Percentiles rank a stretch among this genome's conserved stretches.
Conservation (phyloP, 208 protist species). For the Leishmania aethiopica region DNA sequence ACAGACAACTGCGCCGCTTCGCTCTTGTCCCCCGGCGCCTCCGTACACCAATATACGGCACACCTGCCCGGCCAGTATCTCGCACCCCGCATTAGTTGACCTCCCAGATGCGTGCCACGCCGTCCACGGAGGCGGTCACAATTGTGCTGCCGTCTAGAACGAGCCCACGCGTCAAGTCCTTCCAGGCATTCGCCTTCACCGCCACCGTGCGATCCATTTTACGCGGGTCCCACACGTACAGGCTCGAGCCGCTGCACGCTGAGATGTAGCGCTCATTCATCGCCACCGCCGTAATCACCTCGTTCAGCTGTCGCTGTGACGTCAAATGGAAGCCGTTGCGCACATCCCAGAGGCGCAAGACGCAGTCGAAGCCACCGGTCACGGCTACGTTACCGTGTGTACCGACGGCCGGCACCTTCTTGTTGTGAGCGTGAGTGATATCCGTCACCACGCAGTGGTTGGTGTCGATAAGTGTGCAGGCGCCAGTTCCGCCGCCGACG, state of each 20-base stretch:
- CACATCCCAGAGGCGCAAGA: constrained; percentile 84
- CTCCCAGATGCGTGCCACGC: constrained; percentile 81
- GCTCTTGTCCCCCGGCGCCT: background rate
- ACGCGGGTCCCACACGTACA: constrained; percentile 85
- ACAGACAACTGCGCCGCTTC: background rate
- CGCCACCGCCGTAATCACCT: constrained; percentile 83
- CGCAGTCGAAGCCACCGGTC: constrained; percentile 85
- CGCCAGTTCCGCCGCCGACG: constrained; percentile 83
- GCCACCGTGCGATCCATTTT: constrained; percentile 61
- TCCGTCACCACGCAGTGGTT: constrained; percentile 65
- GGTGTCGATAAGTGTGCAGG: constrained; percentile 80
- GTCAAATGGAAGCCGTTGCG: constrained; percentile 67
- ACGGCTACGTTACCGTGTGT: constrained; percentile 61
- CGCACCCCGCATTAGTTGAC: constrained; percentile 36
- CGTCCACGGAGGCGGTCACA: constrained; percentile 88
- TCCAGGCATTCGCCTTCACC: constrained; percentile 77
- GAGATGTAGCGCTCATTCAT: constrained; percentile 67
- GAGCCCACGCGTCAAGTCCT: constrained; percentile 84
- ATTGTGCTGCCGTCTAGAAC: constrained; percentile 76
- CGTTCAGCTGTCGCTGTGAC: constrained; percentile 54
- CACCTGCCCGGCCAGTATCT: background rate
- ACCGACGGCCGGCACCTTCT: constrained; percentile 86
- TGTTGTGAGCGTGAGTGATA: constrained; percentile 68
- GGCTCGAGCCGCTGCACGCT: constrained; percentile 80
- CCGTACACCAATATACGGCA: background rate